Evolutionary conservation across 2,329 filamentous ascomycete genomes (phyloP).

Genomic region (Blastomyces parvus): DNA sequence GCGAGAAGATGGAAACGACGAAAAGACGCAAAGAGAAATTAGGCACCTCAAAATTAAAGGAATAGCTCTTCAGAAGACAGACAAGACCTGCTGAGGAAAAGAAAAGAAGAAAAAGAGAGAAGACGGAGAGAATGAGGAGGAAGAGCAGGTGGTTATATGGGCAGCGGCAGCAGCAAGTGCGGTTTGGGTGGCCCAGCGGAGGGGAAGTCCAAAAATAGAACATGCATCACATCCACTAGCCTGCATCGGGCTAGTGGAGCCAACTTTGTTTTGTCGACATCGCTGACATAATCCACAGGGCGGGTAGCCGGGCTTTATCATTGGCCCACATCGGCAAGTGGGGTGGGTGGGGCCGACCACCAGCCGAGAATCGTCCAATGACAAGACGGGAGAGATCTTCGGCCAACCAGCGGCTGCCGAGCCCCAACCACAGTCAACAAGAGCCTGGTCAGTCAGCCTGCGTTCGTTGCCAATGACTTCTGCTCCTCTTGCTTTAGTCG

Average conservation of each 20-base stretch:
- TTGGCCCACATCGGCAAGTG: slow-evolving; percentile 7
- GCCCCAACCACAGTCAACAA: background rate
- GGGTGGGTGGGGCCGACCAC: background rate
- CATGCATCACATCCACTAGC: background rate
- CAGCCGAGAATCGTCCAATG: background rate
- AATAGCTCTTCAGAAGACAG: slow-evolving; percentile 23
- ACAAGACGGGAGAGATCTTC: too few species aligned
- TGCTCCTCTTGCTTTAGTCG: background rate
- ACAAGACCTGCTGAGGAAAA: slow-evolving; percentile 53
- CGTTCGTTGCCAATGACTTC: background rate
- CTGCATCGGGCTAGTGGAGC: background rate
- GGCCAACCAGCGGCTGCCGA: background rate
- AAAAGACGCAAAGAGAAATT: slow-evolving; percentile 31
- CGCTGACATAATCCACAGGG: slow-evolving; percentile 5
- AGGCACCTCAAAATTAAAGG: slow-evolving; percentile 20
- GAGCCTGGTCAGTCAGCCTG: background rate
- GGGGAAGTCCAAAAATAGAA: slow-evolving; percentile 10
- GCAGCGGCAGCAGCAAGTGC: slow-evolving; percentile 17
- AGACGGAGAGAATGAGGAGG: slow-evolving; percentile 2
- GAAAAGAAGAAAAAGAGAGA: slow-evolving; percentile 30
- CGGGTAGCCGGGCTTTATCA: slow-evolving; percentile 8
- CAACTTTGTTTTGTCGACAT: background rate
- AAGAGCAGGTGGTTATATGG: slow-evolving; percentile 9
- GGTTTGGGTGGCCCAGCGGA: slow-evolving; percentile 20
- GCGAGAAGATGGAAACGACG: slow-evolving; percentile 22